These are phyloP conservation scores for Elaeis guineensis DNA, from an alignment of 176 grass and related monocot species.

Conservation along the genomic window DNA sequence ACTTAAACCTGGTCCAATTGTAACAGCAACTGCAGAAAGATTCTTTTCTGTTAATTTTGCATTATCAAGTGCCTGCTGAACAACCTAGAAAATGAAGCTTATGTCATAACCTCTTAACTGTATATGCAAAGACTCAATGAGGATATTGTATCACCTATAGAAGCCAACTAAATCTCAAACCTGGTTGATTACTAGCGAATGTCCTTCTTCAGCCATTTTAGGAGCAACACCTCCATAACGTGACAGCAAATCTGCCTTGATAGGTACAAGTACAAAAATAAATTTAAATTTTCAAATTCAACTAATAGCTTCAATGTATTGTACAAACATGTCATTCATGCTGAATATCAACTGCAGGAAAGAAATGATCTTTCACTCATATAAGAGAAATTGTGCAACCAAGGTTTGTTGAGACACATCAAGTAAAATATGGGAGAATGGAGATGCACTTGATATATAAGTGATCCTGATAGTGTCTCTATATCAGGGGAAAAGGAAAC, in stretches of 20 bases:
- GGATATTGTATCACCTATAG: too few relatives aligned
- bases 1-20: slow-evolving; percentile 86
- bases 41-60: slow-evolving; percentile 62
- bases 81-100: slow-evolving; percentile 49
- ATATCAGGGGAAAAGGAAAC: too few relatives aligned
- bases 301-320: neutral
- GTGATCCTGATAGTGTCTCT: too few relatives aligned
- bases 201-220: slow-evolving; percentile 96
- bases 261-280: slow-evolving; percentile 6
- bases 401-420: too few relatives aligned
- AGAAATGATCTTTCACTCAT: too few relatives aligned
- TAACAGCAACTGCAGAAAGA: slow-evolving; percentile 83
- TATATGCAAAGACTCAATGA: too few relatives aligned
- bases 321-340: too few relatives aligned
- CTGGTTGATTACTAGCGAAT: slow-evolving; percentile 71
- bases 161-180: slow-evolving; percentile 25
- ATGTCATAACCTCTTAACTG: too few relatives aligned
- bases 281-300: slow-evolving; percentile 6
- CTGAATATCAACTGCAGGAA: too few relatives aligned
- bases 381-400: too few relatives aligned
- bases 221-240: slow-evolving; percentile 80
- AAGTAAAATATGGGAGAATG: too few relatives aligned
- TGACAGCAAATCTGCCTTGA: slow-evolving; percentile 82
- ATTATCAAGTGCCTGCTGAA: slow-evolving; percentile 64
- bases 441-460: too few relatives aligned